Conservation (phyloP, 805 yeast genomes). For the Maudiozyma saulgeensis region DNA sequence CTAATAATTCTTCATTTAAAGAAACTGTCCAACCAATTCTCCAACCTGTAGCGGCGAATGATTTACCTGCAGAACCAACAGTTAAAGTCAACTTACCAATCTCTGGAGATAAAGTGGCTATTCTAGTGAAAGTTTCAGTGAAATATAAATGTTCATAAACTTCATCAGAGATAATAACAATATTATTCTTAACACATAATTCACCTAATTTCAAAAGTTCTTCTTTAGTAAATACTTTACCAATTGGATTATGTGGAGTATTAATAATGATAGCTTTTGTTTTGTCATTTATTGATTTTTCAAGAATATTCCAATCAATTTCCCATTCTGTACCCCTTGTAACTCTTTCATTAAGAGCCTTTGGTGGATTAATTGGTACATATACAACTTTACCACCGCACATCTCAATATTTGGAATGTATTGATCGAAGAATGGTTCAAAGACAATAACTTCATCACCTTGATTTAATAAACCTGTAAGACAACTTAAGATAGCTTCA, state of each 20-base stretch:
- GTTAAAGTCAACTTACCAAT: conserved; percentile 71
- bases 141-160: conserved; percentile 89
- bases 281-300: conserved; percentile 56
- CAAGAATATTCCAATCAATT: conserved; percentile 69
- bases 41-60: conserved; percentile 99
- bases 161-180: conserved; percentile 81
- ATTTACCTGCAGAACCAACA: conserved; percentile 95
- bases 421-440: conserved; percentile 96
- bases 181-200: conserved; percentile 75
- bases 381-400: conserved; percentile 88
- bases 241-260: conserved; percentile 95
- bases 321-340: conserved; percentile 83
- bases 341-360: conserved; percentile 48
- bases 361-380: conserved; percentile 79
- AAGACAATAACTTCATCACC: conserved; percentile 96
- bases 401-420: conserved; percentile 85
- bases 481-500: conserved; percentile 81
- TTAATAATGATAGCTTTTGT: conserved; percentile 84
- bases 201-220: conserved; percentile 73
- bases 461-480: conserved; percentile 72
- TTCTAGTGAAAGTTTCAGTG: conserved; percentile 58
- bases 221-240: conserved; percentile 71
- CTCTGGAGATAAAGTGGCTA: conserved; percentile 76
- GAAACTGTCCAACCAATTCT: conserved; percentile 95
- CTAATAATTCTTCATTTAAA: conserved; percentile 58